phyloP scores from a whole-genome alignment of 2,329 filamentous ascomycete genomes.

The Fusarium sp. region DNA sequence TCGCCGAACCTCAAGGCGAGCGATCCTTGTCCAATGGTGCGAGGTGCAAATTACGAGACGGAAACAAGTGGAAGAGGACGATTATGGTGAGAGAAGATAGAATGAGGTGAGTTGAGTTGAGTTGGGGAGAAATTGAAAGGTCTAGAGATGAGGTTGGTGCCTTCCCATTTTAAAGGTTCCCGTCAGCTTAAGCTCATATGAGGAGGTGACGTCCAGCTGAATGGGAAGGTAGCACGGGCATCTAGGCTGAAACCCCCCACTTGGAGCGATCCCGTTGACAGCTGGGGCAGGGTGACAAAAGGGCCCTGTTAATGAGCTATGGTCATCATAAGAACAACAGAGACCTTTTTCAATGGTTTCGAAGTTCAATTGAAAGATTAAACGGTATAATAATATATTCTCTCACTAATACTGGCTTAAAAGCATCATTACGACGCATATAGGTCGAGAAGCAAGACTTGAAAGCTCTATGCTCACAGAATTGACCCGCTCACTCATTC shows the following conservation, averaged over 20 bases:
- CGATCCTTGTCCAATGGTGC: constrained; percentile 24
- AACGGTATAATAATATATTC: fast-evolving
- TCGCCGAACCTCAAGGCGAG: constrained; percentile 32
- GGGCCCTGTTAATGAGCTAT: fast-evolving
- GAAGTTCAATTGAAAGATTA: neutral
- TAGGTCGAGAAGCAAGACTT: fast-evolving
- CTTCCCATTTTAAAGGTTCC: constrained; percentile 29
- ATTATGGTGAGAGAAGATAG: neutral
- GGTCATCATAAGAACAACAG: neutral
- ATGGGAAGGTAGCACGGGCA: constrained; percentile 18
- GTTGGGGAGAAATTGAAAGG: neutral
- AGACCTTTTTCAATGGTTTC: fast-evolving
- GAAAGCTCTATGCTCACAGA: neutral
- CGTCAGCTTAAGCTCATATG: neutral
- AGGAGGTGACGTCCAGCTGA: constrained; percentile 21
- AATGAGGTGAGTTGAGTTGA: neutral
- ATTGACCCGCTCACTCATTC: neutral
- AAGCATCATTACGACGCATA: too few species aligned
- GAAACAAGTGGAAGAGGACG: neutral
- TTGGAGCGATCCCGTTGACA: neutral
- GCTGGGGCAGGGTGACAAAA: constrained; percentile 6
- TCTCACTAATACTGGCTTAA: fast-evolving
- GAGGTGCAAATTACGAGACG: neutral
- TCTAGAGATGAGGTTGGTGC: constrained; percentile 1
- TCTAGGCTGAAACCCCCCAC: constrained; percentile 34